Evolutionary conservation across 345 rosid genomes (phyloP), one percentile per base, ranked within the genome.

Genomic region (Brassica rapa): DNA sequence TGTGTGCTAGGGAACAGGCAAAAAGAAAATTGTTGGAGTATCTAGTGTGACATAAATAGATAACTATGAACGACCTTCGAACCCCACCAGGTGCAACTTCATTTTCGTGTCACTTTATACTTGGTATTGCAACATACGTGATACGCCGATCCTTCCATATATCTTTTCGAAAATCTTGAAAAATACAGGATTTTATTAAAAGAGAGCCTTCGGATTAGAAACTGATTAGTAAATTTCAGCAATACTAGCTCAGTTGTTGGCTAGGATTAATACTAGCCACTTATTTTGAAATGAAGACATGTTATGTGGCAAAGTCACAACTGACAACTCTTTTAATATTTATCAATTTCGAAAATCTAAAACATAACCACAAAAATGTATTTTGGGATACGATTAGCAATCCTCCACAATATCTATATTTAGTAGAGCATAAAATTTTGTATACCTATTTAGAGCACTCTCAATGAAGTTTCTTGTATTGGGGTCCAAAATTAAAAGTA

Each of bases 371-470:
- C 9, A 24, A 72, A 62, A 62, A 62, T 27, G 49, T 73, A 62
- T 62, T 33, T 43, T 32, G 30, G 39, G 55, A 46, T 62, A 62
- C 32, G 7, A 46, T 37, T 29, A 68, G 46, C 8, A 60, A 19
- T 10, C 65, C 3, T 70, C 57, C 64, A 53, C 35, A 4, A 32
- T 32, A 32, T 32, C 81, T 77, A 71, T 63, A 39, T 27, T 64
- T 77, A 71, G 81, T 39, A 70, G 32, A 62, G 10, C 65, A 51
- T 51, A 51, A 15, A 15, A 51, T 5, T 6, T 4, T 5, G 5
- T 4, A n/a, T 12, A 15, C 7, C 16, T 15, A 51, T 37, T 64
- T 71, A 71, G 25, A 24, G 21, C 21, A 19, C 21, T 19, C 21
- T 19, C 21, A 19, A 19, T 19, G 21, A 19, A 19, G 21, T 19